Evolutionary conservation across 1,139 yeast genomes (phyloP).

Genomic region (Debaryomycetaceae sp.): DNA sequence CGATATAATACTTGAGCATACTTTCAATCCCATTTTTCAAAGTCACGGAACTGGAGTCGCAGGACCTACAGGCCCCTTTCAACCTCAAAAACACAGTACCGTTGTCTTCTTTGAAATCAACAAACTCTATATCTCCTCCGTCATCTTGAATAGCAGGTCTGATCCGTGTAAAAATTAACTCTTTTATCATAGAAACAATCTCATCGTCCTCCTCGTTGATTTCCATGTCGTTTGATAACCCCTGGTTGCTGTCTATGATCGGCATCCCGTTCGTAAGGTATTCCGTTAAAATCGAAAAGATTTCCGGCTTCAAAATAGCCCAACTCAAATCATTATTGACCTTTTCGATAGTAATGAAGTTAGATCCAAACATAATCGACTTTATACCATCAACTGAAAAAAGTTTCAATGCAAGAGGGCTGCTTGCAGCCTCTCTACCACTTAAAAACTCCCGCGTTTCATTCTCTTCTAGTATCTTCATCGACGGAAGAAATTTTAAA

Average conservation of each 20-base stretch:
- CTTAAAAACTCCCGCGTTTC: slow-evolving; percentile 53
- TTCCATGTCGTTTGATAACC: slow-evolving; percentile 34
- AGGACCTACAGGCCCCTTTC: slow-evolving; percentile 78
- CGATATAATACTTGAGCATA: slow-evolving; percentile 77
- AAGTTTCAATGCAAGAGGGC: slow-evolving; percentile 53
- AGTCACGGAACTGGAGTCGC: slow-evolving; percentile 74
- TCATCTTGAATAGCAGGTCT: slow-evolving; percentile 92
- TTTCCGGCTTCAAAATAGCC: slow-evolving; percentile 84
- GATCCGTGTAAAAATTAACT: slow-evolving; percentile 86
- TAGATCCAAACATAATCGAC: slow-evolving; percentile 52
- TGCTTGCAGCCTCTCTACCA: slow-evolving; percentile 54
- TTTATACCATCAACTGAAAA: slow-evolving; percentile 51
- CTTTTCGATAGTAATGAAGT: slow-evolving; percentile 85
- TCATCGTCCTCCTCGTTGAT: slow-evolving; percentile 65
- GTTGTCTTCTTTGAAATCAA: slow-evolving; percentile 55
- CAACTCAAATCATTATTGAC: slow-evolving; percentile 51
- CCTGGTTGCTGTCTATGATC: slow-evolving; percentile 37
- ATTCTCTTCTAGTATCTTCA: slow-evolving; percentile 38
- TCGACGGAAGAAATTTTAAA: slow-evolving; percentile 44
- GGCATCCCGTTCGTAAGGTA: slow-evolving; percentile 75
- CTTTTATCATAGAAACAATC: slow-evolving; percentile 87
- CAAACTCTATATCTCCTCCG: slow-evolving; percentile 80
- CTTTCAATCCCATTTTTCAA: slow-evolving; percentile 78
- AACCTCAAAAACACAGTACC: slow-evolving; percentile 67
- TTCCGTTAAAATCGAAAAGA: slow-evolving; percentile 80